phyloP scores from a whole-genome alignment of 192 early-diverging fungal species.

The Haplosporangium gracile region DNA sequence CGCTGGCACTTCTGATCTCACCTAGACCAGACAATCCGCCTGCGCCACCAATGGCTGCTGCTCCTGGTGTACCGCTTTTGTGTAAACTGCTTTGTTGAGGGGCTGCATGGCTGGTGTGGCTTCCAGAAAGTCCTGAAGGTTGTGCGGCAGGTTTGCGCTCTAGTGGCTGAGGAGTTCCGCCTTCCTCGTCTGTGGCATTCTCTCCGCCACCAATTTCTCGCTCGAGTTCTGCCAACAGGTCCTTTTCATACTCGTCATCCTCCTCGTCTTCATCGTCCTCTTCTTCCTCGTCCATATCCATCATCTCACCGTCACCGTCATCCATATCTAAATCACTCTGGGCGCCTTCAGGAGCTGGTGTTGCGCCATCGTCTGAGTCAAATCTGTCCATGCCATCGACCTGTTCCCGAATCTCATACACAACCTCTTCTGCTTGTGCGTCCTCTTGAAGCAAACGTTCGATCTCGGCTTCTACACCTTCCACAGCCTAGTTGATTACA shows the following conservation, averaged over 20 bases:
- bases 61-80: not conserved
- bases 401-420: slow-evolving; percentile 58
- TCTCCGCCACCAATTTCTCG: slow-evolving; percentile 59
- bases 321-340: slow-evolving; percentile 61
- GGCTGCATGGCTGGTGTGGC: not conserved
- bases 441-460: slow-evolving; percentile 83
- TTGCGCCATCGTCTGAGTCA: slow-evolving; percentile 31
- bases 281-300: slow-evolving; percentile 60
- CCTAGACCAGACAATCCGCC: not conserved
- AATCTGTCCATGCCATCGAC: slow-evolving; percentile 31
- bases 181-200: slow-evolving; percentile 53
- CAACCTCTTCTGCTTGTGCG: slow-evolving; percentile 77
- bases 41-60: not conserved
- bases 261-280: slow-evolving; percentile 56
- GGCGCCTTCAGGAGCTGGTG: slow-evolving; percentile 54
- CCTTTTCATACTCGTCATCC: slow-evolving; percentile 60
- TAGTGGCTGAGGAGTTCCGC: slow-evolving; percentile 17
- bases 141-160: not conserved
- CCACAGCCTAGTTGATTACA: slow-evolving; percentile 68
- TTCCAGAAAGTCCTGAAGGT: not conserved
- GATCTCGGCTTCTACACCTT: slow-evolving; percentile 87
- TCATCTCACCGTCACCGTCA: slow-evolving; percentile 47
- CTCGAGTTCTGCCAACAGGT: slow-evolving; percentile 55
- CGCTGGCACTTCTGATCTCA: not conserved
- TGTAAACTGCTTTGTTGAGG: not conserved